Evolutionary conservation across 495 filamentous ascomycete species (phyloP), one percentile per base, ranked within the genome.

Genomic region (Annulohypoxylon bovei): DNA sequence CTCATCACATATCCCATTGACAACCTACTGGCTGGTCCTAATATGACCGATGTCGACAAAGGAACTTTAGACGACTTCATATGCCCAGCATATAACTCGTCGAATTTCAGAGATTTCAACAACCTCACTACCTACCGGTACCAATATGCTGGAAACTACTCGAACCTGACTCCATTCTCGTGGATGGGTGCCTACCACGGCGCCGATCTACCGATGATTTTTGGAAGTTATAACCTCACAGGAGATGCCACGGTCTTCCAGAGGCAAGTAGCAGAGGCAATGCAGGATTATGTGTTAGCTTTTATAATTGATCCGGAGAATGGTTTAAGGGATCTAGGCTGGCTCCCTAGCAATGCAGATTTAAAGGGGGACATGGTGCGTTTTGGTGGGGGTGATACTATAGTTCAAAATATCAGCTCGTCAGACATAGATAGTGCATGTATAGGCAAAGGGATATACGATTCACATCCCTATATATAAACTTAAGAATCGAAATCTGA

Each of bases 101-200:
- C 76, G 12, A 68, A 68, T 47, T 44, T 67, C 8, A 66, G 64
- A 8, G 22, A 62, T 27, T 3, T 53, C 37, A 71, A 70, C 25
- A 65, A 76, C 11, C 66, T 82, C 28, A 79, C 81, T 14, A 84
- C 80, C 3, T 87, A 79, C 68, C 78, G 85, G n/a, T 88, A 84
- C 67, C 75, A 82, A 58, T 85, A 86, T 55, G 77, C 77, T 12
- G 86, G 84, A 0, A 84, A 81, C 49, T 87, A 81, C 62, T 68
- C 77, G 12, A 84, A 81, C 49, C 23, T 87, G 8, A 82, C 77
- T 18, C 78, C 78, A 0, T 76, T 72, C 28, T 6, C 62, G 18
- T 83, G 81, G 81, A 77, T 85, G 62, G 84, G 84, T 6, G 84
- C 85, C n/a, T 87, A 85, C 50, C 85, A 87, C 59, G 77, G 76